These are phyloP conservation scores for Claviceps sp. DNA, from an alignment of 2,329 filamentous ascomycete species.

Conservation along the genomic window DNA sequence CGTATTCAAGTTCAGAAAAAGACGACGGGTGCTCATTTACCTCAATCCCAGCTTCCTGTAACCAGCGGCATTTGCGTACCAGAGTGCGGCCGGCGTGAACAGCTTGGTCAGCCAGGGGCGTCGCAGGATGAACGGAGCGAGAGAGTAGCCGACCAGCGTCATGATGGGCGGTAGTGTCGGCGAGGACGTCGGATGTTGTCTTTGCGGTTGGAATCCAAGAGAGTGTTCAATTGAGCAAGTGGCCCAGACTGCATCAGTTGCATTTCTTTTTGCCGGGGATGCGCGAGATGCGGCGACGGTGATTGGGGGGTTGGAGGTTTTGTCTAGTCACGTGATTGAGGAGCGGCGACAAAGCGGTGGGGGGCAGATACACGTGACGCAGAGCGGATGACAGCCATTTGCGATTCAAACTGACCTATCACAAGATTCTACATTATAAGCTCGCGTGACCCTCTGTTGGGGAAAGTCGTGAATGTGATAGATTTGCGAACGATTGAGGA, in stretches of 20 bases:
- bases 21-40: constrained; percentile 32
- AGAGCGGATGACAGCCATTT: not conserved
- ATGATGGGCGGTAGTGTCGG: constrained; percentile 22
- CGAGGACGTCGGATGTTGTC: constrained; percentile 1
- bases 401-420: no score
- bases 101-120: constrained; percentile 71
- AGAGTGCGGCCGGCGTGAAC: constrained; percentile 70
- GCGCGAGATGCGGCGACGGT: constrained; percentile 21
- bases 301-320: constrained; percentile 16
- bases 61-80: constrained; percentile 81
- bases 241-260: constrained; percentile 1
- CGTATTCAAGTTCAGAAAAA: not conserved
- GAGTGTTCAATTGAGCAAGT: constrained; percentile 7
- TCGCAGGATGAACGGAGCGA: constrained; percentile 63
- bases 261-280: constrained; percentile 12
- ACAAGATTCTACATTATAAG: no score
- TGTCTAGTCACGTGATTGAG: constrained; percentile 19
- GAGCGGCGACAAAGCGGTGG: not conserved
- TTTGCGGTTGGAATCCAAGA: constrained; percentile 2
- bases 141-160: constrained; percentile 50
- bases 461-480: no score
- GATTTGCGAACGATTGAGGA: no score
- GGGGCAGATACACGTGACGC: not conserved
- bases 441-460: no score
- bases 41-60: constrained; percentile 87